Evolutionary conservation across 495 filamentous ascomycete species (phyloP).

Genomic region (Massariosphaeria phaeospora): DNA sequence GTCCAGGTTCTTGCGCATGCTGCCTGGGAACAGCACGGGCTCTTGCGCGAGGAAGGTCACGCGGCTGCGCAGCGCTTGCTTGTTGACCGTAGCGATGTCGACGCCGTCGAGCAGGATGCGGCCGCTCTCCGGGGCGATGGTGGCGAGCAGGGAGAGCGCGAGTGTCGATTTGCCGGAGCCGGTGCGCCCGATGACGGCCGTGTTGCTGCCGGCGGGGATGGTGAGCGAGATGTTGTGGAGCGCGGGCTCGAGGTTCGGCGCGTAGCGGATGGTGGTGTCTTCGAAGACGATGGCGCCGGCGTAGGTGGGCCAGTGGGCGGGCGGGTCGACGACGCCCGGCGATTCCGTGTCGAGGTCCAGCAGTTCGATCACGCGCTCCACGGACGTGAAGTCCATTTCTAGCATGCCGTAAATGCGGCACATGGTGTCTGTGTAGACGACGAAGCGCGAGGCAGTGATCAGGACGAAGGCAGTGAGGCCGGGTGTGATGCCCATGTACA

Average conservation of each 20-base stretch:
- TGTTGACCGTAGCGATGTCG: slow-evolving; percentile 56
- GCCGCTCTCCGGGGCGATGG: slow-evolving; percentile 48
- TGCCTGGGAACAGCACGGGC: slow-evolving; percentile 59
- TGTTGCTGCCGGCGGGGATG: slow-evolving; percentile 69
- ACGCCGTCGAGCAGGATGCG: slow-evolving; percentile 56
- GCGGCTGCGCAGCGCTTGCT: slow-evolving; percentile 54
- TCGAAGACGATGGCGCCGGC: slow-evolving; percentile 68
- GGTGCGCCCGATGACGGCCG: slow-evolving; percentile 58
- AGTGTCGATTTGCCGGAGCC: slow-evolving; percentile 64
- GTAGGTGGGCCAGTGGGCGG: slow-evolving; percentile 68
- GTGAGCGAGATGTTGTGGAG: slow-evolving; percentile 58
- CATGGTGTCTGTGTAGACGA: slow-evolving; percentile 63
- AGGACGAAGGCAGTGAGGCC: slow-evolving; percentile 75
- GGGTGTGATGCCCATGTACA: slow-evolving; percentile 63
- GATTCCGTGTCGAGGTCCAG: slow-evolving; percentile 70
- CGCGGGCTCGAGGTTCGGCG: slow-evolving; percentile 65
- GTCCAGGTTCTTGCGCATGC: slow-evolving; percentile 56
- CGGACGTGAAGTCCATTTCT: slow-evolving; percentile 86
- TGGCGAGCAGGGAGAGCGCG: slow-evolving; percentile 59
- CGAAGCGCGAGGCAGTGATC: slow-evolving; percentile 56
- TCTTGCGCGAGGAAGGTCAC: slow-evolving; percentile 64
- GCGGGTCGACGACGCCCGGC: slow-evolving; percentile 58
- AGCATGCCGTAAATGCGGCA: slow-evolving; percentile 74
- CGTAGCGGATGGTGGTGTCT: slow-evolving; percentile 70
- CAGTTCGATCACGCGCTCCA: slow-evolving; percentile 75